Evolutionary conservation across 805 yeast genomes (phyloP).

Genomic region (Kurtzmaniella fragi): DNA sequence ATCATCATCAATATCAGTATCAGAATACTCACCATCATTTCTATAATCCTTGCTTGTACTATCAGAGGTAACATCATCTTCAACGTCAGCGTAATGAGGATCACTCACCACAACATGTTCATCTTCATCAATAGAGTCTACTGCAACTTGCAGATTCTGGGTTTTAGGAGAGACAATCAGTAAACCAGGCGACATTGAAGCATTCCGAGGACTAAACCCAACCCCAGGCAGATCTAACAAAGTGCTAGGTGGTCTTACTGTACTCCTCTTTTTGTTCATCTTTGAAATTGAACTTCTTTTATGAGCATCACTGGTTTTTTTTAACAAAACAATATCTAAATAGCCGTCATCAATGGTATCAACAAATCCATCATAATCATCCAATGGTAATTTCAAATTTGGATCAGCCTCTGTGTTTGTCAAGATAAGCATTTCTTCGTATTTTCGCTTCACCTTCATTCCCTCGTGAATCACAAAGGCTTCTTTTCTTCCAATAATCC

Average conservation of each 20-base stretch:
- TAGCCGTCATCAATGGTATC: constrained; percentile 63
- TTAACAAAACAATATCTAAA: constrained; percentile 49
- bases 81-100: neutral
- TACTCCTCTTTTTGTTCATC: constrained; percentile 9
- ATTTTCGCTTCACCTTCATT: constrained; percentile 27
- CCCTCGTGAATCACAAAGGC: constrained; percentile 41
- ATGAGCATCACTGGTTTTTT: constrained; percentile 36
- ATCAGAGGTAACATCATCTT: neutral
- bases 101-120: neutral
- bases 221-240: neutral
- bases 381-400: constrained; percentile 33
- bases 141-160: neutral
- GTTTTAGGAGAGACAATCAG: neutral
- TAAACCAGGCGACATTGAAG: neutral
- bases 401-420: constrained; percentile 19
- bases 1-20: neutral
- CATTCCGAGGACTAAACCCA: neutral
- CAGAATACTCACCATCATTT: constrained; percentile 4
- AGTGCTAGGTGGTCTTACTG: constrained; percentile 1
- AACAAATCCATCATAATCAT: constrained; percentile 50
- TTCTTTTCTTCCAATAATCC: constrained; percentile 66
- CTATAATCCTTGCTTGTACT: neutral
- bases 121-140: neutral
- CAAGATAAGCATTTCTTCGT: constrained; percentile 17
- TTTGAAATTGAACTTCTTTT: constrained; percentile 16